Evolutionary conservation across 768 basidiomycete genomes (phyloP), one percentile per base, ranked within the genome.

Genomic region (Psilocybe sp.): DNA sequence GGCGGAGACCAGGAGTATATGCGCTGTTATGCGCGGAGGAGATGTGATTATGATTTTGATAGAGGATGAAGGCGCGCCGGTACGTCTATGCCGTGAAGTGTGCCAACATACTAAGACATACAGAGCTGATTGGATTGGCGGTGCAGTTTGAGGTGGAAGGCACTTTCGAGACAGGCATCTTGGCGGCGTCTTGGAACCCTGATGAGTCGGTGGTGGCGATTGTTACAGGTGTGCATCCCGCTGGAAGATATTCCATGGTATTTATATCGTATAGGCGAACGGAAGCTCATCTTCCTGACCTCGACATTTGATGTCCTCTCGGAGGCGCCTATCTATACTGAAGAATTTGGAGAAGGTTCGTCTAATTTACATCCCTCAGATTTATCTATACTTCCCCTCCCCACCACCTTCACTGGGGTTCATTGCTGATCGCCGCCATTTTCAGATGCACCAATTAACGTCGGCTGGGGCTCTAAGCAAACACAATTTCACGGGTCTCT

Each of bases 401-500:
- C 18, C 5, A 44, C 44, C 43, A 31, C 40, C 47, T 34, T 31
- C 40, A 20, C 40, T 44, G 52, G 28, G 58, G 40, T 35, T 34
- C 40, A 28, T 55, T 50, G 4, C 55, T 28, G 23, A 28, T 4
- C 7, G 23, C 23, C 23, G 45, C 51, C 39, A n/a, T 54, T 43
- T 28, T 40, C 58, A 92, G 93, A 93, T 64, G 81, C 85, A 19
- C 91, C 90, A 2, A 92, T 98, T 60, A 92, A 95, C 59, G 92
- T 98, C 51, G 97, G 97, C 13, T 99, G 97, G 97, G 97, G 97
- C 36, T 89, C 90, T 1, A 96, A 95, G 62, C 79, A 89, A 64
- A 98, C 97, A 0, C 97, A 99, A 61, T 99, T 99, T 64, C 94
- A 98, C 58, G 97, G 97, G 9, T 96, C 94, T 0, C 73, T 92